These are phyloP conservation scores for Centaurea solstitialis DNA, from an alignment of 129 eudicot species.

Conservation along the genomic window DNA sequence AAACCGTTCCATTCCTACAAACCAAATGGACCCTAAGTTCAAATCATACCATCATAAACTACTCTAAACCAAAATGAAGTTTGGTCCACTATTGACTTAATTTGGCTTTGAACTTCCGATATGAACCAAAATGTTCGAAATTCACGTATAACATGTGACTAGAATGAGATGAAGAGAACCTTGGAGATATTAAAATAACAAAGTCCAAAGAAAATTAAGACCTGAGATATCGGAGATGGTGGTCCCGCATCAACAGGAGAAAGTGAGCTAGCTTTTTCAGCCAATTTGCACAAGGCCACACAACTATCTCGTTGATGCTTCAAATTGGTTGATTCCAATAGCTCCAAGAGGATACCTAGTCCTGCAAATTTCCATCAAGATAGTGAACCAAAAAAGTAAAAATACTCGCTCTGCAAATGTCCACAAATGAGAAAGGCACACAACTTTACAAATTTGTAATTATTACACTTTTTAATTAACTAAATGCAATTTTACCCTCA, in stretches of 20 bases:
- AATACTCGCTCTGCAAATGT: no score
- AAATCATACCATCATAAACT: neutral
- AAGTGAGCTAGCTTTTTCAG: conserved; percentile 51
- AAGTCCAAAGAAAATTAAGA: neutral
- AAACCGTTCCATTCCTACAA: neutral
- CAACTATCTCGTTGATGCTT: conserved; percentile 62
- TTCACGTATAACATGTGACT: neutral
- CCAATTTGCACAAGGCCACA: conserved; percentile 56
- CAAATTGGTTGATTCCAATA: conserved; percentile 42
- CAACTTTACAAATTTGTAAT: neutral
- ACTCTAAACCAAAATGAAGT: neutral
- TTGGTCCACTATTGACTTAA: neutral
- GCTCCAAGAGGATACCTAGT: conserved; percentile 48
- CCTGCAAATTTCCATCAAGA: conserved; percentile 35
- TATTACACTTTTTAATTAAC: neutral
- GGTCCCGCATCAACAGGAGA: conserved; percentile 68
- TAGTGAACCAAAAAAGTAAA: conserved; percentile 20
- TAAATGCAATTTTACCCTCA: neutral
- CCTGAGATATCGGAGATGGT: conserved; percentile 57
- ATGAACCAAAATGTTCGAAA: neutral
- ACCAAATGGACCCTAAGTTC: neutral
- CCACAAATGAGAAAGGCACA: neutral
- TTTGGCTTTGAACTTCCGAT: neutral
- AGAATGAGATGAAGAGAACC: neutral
- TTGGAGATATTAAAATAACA: neutral